phyloP scores from a whole-genome alignment of 2,329 filamentous ascomycete genomes.

The Monosporascus sp. region DNA sequence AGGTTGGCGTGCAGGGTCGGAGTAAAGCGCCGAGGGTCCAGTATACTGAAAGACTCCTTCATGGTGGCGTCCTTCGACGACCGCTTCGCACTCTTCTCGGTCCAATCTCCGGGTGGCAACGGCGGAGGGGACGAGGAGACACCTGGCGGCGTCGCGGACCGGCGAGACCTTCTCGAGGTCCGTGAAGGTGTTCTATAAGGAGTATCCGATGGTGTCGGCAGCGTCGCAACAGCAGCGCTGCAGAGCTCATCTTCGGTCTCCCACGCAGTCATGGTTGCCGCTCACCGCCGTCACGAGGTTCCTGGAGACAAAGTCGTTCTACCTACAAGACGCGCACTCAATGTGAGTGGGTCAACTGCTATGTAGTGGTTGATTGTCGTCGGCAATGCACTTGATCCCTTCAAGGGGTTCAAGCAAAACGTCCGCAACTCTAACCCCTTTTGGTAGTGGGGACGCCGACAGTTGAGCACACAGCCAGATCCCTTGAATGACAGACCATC shows the following conservation, averaged over 20 bases:
- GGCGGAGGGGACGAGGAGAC: constrained; percentile 54
- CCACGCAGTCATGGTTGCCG: constrained; percentile 46
- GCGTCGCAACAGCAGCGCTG: constrained; percentile 48
- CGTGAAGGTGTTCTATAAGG: constrained; percentile 69
- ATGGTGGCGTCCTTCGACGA: constrained; percentile 52
- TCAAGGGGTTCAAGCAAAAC: constrained; percentile 13
- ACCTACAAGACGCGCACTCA: background rate
- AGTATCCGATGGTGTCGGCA: constrained; percentile 67
- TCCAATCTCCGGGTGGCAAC: constrained; percentile 34
- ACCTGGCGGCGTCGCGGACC: constrained; percentile 60
- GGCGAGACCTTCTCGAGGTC: constrained; percentile 53
- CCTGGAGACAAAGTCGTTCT: constrained; percentile 8
- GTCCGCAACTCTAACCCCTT: constrained; percentile 11
- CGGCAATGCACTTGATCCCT: constrained; percentile 10
- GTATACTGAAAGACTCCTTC: constrained; percentile 65
- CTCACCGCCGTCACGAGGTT: constrained; percentile 7
- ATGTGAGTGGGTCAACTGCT: constrained; percentile 4
- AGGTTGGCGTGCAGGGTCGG: constrained; percentile 91
- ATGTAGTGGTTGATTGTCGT: constrained; percentile 6
- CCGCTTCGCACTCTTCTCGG: constrained; percentile 42
- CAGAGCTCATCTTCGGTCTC: constrained; percentile 59
- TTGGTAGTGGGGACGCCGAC: constrained; percentile 9
- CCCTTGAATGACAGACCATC: background rate
- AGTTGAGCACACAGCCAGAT: background rate
- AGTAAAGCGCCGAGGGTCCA: constrained; percentile 90